These are phyloP conservation scores for Sclerotinia nivalis DNA, from an alignment of 2,329 filamentous ascomycete species.

Conservation along the genomic window DNA sequence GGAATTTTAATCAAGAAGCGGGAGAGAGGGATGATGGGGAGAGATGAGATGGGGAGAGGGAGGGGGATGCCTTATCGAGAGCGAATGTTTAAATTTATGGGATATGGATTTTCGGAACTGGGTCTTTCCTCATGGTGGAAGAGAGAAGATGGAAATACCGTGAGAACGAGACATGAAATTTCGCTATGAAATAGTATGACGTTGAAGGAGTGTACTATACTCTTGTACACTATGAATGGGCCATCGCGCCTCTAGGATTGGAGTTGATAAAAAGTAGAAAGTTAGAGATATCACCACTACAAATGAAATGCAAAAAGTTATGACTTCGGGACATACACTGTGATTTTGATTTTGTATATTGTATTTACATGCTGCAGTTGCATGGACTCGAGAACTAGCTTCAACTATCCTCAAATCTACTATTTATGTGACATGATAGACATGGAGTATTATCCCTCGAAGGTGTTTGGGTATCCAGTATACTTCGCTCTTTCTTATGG, in stretches of 20 bases:
- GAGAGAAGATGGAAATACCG: not conserved
- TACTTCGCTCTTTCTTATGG: not conserved
- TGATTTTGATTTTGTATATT: not conserved
- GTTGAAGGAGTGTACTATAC: conserved; percentile 19
- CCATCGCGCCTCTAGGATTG: not conserved
- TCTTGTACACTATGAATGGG: conserved; percentile 19
- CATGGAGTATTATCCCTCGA: not conserved
- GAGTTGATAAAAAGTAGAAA: not conserved
- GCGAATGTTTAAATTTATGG: not conserved
- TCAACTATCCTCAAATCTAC: not conserved
- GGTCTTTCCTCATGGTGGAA: not conserved
- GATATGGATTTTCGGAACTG: not conserved
- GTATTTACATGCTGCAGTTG: not conserved
- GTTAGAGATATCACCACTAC: conserved; percentile 14
- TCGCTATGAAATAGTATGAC: not conserved
- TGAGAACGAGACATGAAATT: not conserved
- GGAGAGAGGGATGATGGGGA: not conserved
- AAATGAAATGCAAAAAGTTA: conserved; percentile 1
- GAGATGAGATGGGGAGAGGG: too few species aligned
- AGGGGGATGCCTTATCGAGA: not conserved
- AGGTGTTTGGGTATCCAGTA: not conserved
- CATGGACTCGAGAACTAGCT: not conserved
- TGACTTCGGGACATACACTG: not conserved
- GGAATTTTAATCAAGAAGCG: not conserved
- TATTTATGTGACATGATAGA: not conserved